phyloP scores from a whole-genome alignment of 2,329 filamentous ascomycete genomes.

The Zymoseptoria passerinii region DNA sequence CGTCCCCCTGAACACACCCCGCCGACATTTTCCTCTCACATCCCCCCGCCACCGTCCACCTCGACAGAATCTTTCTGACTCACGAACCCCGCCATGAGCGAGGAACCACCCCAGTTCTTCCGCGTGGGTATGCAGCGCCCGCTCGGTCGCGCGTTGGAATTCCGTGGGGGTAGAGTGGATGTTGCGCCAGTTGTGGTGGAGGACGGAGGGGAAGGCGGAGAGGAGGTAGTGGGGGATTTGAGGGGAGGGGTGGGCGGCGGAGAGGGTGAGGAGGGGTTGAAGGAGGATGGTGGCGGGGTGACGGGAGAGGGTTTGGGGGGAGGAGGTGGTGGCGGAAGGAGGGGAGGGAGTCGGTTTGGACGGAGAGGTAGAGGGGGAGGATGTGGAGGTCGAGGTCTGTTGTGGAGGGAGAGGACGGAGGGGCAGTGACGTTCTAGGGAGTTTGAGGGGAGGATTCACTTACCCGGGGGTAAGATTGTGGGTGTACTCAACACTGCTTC shows the following conservation, averaged over 20 bases:
- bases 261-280: background rate
- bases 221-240: conserved; percentile 9
- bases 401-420: background rate
- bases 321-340: conserved; percentile 2
- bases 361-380: conserved; percentile 7
- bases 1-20: conserved; percentile 10
- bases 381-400: background rate
- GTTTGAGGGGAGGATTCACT: too few species aligned
- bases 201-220: conserved; percentile 9
- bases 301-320: background rate
- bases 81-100: conserved; percentile 6
- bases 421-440: too few species aligned
- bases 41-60: conserved; percentile 3
- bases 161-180: conserved; percentile 7
- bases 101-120: conserved; percentile 14
- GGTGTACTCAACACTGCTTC: conserved; percentile 10
- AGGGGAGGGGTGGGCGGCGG: conserved; percentile 8
- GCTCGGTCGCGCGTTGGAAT: conserved; percentile 9
- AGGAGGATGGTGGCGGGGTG: too few species aligned
- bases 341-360: conserved; percentile 7
- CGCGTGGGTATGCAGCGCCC: conserved; percentile 11
- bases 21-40: conserved; percentile 5
- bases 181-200: conserved; percentile 10
- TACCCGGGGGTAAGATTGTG: conserved; percentile 1
- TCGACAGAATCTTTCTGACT: conserved; percentile 5